Conservation (phyloP, 257 asterid species). For the Solanum verrucosum region DNA sequence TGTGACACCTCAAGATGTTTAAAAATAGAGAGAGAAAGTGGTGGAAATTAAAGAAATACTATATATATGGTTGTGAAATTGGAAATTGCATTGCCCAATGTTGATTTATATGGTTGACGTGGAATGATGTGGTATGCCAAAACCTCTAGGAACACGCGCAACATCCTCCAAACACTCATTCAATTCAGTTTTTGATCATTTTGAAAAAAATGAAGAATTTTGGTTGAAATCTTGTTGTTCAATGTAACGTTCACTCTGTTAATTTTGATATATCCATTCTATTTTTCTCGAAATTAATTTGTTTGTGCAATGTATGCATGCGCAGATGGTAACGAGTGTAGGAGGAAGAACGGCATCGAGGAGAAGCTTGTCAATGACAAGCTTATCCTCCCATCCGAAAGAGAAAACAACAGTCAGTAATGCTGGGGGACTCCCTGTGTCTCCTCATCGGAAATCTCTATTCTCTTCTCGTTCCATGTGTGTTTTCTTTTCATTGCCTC, state of each 20-base stretch:
- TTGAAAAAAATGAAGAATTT: not conserved
- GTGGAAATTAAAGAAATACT: too few species aligned
- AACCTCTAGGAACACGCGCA: not conserved
- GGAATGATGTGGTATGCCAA: not conserved
- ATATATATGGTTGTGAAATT: not conserved
- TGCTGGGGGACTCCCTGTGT: not conserved
- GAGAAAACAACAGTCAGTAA: not conserved
- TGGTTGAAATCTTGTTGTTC: not conserved
- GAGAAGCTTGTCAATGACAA: not conserved
- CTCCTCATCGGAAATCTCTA: conserved; percentile 2
- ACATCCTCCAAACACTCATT: not conserved
- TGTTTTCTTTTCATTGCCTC: not conserved
- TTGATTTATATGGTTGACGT: not conserved
- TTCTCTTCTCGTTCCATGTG: conserved; percentile 1
- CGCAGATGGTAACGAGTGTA: not conserved
- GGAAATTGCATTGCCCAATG: not conserved
- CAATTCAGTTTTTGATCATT: not conserved
- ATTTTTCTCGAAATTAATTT: not conserved
- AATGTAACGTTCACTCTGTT: not conserved
- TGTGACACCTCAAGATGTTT: too few species aligned
- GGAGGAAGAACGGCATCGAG: conserved; percentile 5
- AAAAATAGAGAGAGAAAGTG: too few species aligned
- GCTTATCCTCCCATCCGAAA: not conserved
- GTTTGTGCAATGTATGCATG: not conserved
- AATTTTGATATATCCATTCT: not conserved